Evolutionary conservation across 371 early-diverging fungal species (phyloP).

Genomic region (Chytridium lagenaria): DNA sequence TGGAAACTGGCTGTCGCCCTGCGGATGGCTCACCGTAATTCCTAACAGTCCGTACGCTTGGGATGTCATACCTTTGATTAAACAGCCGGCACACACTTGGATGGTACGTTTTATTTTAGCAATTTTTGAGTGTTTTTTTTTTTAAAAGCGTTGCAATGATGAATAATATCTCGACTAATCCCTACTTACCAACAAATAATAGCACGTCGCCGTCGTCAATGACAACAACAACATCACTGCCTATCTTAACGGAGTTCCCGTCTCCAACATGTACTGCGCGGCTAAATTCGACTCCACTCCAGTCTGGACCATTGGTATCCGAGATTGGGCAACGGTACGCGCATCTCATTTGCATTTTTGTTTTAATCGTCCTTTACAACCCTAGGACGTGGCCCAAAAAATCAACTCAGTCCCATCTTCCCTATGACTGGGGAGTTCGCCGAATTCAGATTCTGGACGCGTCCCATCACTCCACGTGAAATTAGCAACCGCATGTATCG

Average conservation of each 20-base stretch:
- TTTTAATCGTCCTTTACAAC: neutral
- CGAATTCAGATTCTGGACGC: constrained; percentile 21
- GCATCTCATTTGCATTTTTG: neutral
- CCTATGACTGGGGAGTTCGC: constrained; percentile 1
- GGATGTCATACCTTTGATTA: neutral
- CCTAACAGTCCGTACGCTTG: neutral
- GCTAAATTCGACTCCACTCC: neutral
- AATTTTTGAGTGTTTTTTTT: neutral
- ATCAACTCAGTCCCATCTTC: constrained; percentile 18
- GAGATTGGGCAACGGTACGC: constrained; percentile 20
- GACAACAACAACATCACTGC: constrained; percentile 18
- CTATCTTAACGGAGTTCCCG: constrained; percentile 8
- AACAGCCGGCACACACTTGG: neutral
- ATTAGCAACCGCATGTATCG: constrained; percentile 10
- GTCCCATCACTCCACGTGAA: constrained; percentile 3
- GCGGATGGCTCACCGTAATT: constrained; percentile 1
- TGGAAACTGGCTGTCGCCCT: constrained; percentile 6
- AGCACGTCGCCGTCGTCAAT: constrained; percentile 21
- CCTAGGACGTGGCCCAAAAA: constrained; percentile 4
- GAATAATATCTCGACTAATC: neutral
- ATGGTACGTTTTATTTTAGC: neutral
- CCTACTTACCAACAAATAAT: neutral
- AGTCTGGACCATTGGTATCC: constrained; percentile 13
- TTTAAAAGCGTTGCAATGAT: too few species aligned
- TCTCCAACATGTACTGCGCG: neutral